Base-by-base conservation (phyloP, 2,329 filamentous ascomycete species). In the Claviceps pazoutovae region DNA sequence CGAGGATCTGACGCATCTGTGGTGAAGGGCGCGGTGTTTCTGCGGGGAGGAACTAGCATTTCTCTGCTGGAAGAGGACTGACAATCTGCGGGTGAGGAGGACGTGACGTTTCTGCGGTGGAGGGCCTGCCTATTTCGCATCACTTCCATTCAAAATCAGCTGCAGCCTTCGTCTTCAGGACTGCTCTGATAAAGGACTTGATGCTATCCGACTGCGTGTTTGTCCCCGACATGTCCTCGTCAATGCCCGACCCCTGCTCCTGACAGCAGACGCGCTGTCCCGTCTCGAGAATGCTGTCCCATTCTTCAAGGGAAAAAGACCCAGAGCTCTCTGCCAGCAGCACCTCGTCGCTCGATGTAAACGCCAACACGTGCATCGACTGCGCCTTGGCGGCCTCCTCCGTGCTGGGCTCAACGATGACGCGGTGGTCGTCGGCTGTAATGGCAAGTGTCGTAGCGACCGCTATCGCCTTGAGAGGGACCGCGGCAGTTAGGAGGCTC, bases 311-410 rank as follows among this genome's bases (percentile, higher is more conserved):
- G 46, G 80, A 79, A 63, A 96, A 97, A 3, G 70, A 69, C 0
- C 91, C 91, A 60, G 91, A 82, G 61, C 88, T 95, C 68, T 95
- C 86, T 37, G 79, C 82, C 43, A 95, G 68, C 21, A 96, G 68
- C 49, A 95, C 70, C 54, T 87, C 81, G 8, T 83, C 79, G 49
- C 80, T 73, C 1, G 83, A 82, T n/a, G 83, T 84, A 64, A 93
- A 95, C 5, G 82, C 84, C 53, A 96, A 74, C n/a, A 86, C 87
- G 64, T 96, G 91, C 21, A 87, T 69, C 5, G 88, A 94, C 51
- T 71, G 74, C 11, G 85, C 83, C 46, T 71, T 68, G 56, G 80
- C 73, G 46, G 83, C 73, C 54, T 86, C 75, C 21, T 77, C 71
- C 5, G 80, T 73, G 4, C 78, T 79, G 6, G 88, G 88, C 51